phyloP scores from a whole-genome alignment of 495 filamentous ascomycete species.

The Podospora sp. region DNA sequence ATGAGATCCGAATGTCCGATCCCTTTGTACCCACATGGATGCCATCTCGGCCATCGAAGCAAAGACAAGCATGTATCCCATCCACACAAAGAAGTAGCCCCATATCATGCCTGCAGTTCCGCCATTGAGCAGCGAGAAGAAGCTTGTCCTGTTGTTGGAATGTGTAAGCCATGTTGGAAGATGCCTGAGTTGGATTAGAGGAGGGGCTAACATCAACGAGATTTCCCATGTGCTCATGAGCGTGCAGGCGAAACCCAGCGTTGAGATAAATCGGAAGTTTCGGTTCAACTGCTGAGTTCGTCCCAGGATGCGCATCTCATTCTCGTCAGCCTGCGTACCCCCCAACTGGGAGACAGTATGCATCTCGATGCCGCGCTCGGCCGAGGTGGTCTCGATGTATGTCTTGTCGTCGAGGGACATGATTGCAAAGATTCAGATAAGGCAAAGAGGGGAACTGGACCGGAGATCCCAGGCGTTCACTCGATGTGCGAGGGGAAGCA shows the following conservation, averaged over 20 bases:
- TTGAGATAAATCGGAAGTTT: constrained; percentile 51
- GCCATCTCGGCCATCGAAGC: constrained; percentile 36
- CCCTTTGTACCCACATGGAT: constrained; percentile 32
- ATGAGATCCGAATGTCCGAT: neutral
- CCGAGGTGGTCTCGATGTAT: constrained; percentile 19
- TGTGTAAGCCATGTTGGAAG: neutral
- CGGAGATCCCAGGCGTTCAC: neutral
- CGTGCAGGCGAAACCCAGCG: constrained; percentile 51
- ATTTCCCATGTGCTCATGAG: constrained; percentile 57
- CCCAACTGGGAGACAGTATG: constrained; percentile 21
- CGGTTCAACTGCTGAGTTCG: constrained; percentile 32
- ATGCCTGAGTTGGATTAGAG: neutral
- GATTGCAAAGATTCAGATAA: neutral
- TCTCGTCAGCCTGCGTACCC: constrained; percentile 25
- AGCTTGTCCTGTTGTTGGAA: constrained; percentile 23
- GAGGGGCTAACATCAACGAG: constrained; percentile 29
- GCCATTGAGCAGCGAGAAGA: constrained; percentile 33
- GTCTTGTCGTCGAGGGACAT: constrained; percentile 18
- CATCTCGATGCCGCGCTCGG: constrained; percentile 19
- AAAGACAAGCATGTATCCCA: constrained; percentile 36
- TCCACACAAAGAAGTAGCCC: constrained; percentile 38
- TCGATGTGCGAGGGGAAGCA: neutral
- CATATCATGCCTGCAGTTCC: constrained; percentile 40
- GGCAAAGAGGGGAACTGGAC: no score
- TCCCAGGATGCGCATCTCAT: constrained; percentile 31